Base-by-base conservation (phyloP, 352 stramenopile genomes). In the Aphanomyces astaci region DNA sequence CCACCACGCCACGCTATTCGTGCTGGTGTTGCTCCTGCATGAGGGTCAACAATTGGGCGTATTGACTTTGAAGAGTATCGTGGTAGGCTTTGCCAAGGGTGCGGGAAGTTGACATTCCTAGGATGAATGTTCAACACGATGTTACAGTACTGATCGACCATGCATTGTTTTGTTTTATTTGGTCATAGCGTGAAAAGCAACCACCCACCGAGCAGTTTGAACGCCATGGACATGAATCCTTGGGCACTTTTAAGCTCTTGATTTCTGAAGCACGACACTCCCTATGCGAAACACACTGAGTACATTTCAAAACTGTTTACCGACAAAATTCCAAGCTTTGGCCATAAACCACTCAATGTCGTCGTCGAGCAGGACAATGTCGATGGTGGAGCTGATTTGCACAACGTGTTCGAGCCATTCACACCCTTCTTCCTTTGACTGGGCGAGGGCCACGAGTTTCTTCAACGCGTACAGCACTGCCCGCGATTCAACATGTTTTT, bases 301-400 rank as follows among this genome's bases (percentile, higher is more conserved):
- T n/a, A n/a, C n/a, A n/a, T n/a, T n/a, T n/a, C n/a, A n/a, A n/a
- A n/a, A n/a, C n/a, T n/a, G n/a, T n/a, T 53, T 53, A 25, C 4
- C 30, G 24, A 68, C 62, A 48, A 68, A 68, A 49, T 68, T 68
- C 62, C 62, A 68, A 22, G 62, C 39, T 22, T 59, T 68, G 10
- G 62, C 43, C 17, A 68, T n/a, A 7, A 68, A 31, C 62, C 62
- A 68, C 19, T 68, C 62, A n/a, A 68, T 52, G 33, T 68, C 62
- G 30, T 68, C 46, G 27, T 68, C 62, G 22, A 27, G 13, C 4
- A 68, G 19, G 13, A 28, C n/a, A 43, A 68, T 40, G 7, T 57
- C 22, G 17, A 60, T 10, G 33, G 19, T 68, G 11, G 62, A 28
- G n/a, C 19, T 7, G 4, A 68, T 60, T 60, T 68, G 62, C 13